Base-by-base conservation (phyloP, 2,329 filamentous ascomycete genomes). In the Colletotrichum orchidophilum region DNA sequence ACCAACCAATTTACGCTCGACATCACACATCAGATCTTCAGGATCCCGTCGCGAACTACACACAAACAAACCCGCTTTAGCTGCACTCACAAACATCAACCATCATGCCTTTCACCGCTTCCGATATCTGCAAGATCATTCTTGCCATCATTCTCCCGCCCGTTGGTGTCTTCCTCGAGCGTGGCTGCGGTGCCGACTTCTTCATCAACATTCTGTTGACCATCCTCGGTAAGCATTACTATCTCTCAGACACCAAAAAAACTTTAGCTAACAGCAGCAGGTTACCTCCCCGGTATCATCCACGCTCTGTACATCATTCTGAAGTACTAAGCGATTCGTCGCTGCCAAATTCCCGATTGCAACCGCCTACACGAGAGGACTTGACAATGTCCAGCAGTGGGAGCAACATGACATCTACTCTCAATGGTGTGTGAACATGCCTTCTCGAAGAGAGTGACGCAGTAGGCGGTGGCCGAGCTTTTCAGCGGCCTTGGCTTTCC, bases 251-350 rank as follows among this genome's bases (percentile, higher is more conserved):
- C 13, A 13, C 6, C 9, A 1, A 9, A 33, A n/a, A 26, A n/a
- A n/a, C n/a, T 27, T 13, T 18, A 26, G 27, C 59, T 73, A 71
- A 73, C 42, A 50, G 61, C 81, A 80, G 76, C 63, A 86, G 85
- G 85, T 79, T 87, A 87, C 80, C 88, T 95, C 78, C 93, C 92
- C 75, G 93, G 94, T 83, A 95, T 97, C 85, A 94, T 97, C 82
- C 95, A 97, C 87, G 95, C 95, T 73, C 85, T 97, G 86, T 97
- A 96, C 88, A 95, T 97, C 79, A 96, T 97, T 77, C 87, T 96
- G 78, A 96, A 96, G 85, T 96, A 95, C 81, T 97, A 94, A 75
- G 67, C 57, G 63, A 6, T 5, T 29, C 6, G 39, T 54, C 52
- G 49, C 50, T 53, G 50, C 33, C 33, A 27, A 66, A 13, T 7